A percentile compares a stretch with the other conserved stretches of the same genome.
Evolutionary conservation across 2,329 filamentous ascomycete species (phyloP).

Genomic region (Alternaria panax): DNA sequence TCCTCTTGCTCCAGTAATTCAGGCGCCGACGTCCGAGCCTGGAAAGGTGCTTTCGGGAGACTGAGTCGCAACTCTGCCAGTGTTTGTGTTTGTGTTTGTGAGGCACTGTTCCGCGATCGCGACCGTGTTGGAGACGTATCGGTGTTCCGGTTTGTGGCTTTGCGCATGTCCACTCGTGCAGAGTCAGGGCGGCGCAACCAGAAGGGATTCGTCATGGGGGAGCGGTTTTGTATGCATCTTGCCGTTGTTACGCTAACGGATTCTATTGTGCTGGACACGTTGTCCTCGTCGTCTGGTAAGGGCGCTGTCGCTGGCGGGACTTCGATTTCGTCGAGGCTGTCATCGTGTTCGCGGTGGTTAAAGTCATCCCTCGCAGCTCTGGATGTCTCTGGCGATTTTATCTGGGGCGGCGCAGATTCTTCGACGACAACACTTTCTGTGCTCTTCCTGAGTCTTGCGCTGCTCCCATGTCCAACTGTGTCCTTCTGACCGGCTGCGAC

Average conservation of each 20-base stretch:
- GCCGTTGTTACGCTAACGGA: conserved; percentile 29
- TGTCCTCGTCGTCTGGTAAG: conserved; percentile 16
- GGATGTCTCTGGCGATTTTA: conserved; percentile 29
- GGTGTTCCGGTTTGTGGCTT: conserved; percentile 11
- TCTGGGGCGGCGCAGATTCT: conserved; percentile 4
- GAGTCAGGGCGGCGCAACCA: conserved; percentile 35
- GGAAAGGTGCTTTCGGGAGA: conserved; percentile 23
- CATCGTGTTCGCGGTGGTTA: conserved; percentile 9
- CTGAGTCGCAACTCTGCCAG: conserved; percentile 23
- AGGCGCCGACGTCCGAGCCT: conserved; percentile 2
- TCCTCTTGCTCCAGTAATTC: conserved; percentile 9
- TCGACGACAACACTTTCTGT: not conserved
- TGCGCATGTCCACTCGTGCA: conserved; percentile 8
- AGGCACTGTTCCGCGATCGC: conserved; percentile 18
- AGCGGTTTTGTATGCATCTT: conserved; percentile 17
- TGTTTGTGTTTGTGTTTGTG: conserved; percentile 6
- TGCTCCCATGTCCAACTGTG: not conserved
- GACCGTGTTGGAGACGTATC: conserved; percentile 33
- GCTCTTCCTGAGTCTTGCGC: not conserved
- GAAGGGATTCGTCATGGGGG: conserved; percentile 24
- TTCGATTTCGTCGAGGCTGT: conserved; percentile 21
- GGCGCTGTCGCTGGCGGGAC: conserved; percentile 28
- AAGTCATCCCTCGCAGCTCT: conserved; percentile 17
- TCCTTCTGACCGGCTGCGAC: not conserved
- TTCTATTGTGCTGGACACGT: conserved; percentile 18